Percentiles rank a stretch among this genome's conserved stretches.
These are phyloP conservation scores for Chrysoporthe austroafricana DNA, from an alignment of 2,329 filamentous ascomycete genomes.

Conservation along the genomic window DNA sequence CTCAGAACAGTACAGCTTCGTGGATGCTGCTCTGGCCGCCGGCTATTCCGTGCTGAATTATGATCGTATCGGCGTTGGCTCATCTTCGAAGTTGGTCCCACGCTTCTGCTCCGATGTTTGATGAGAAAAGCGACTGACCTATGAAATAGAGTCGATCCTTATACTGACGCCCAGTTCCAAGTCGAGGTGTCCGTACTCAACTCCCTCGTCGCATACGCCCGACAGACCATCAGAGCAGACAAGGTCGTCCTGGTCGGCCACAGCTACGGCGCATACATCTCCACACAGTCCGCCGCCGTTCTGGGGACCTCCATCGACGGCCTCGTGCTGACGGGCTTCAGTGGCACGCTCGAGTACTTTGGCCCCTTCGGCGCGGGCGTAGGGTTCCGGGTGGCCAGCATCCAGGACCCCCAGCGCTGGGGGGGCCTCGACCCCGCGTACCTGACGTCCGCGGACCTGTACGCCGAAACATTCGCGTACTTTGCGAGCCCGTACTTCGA, in stretches of 20 bases:
- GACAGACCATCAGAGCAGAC: constrained; percentile 30
- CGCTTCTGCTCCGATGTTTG: background rate
- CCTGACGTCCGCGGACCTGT: constrained; percentile 35
- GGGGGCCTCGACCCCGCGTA: constrained; percentile 34
- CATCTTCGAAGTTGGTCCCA: constrained; percentile 36
- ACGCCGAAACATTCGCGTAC: constrained; percentile 36
- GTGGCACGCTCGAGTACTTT: constrained; percentile 35
- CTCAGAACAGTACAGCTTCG: constrained; percentile 34
- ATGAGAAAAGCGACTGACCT: background rate
- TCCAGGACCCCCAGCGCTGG: constrained; percentile 35
- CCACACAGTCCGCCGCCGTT: constrained; percentile 32
- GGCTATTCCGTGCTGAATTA: constrained; percentile 39
- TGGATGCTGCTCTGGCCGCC: constrained; percentile 35
- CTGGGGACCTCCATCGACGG: constrained; percentile 30
- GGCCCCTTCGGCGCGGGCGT: constrained; percentile 36
- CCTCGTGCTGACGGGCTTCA: constrained; percentile 33
- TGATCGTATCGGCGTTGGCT: constrained; percentile 39
- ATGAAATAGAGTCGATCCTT: constrained; percentile 31
- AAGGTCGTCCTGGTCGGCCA: constrained; percentile 38
- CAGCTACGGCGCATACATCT: constrained; percentile 38
- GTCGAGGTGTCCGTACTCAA: constrained; percentile 38
- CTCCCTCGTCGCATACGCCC: constrained; percentile 35
- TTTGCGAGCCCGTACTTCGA: constrained; percentile 35
- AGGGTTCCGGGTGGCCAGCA: constrained; percentile 35
- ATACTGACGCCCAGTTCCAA: constrained; percentile 38